Evolutionary conservation across 169 alveolate species (phyloP), one percentile per base, ranked within the genome.

Genomic region (Eimeria sp.): DNA sequence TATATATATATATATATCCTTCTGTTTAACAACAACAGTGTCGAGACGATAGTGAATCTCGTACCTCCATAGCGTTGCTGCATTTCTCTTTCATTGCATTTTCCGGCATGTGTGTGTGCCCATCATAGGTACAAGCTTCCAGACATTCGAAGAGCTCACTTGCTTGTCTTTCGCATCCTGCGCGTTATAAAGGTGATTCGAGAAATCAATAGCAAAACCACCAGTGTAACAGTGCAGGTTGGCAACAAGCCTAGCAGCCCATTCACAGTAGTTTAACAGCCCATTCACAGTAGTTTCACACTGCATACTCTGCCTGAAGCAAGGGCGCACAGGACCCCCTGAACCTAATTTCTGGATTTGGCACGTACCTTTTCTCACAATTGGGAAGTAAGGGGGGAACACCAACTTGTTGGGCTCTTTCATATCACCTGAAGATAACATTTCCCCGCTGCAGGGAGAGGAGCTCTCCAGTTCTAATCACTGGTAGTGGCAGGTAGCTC

Each of bases 381-480:
- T 43, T 30, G 93, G 93, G 45, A 86, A 86, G 61, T 61, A 86
- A n/a, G 93, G 93, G 45, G 93, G 93, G 27, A 86, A 86, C 30
- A 34, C 40, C 61, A 86, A 25, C 57, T 43, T 45, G n/a, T 58
- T 45, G 27, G 57, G 22, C 18, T 5, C 65, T 34, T 43, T 47
- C 93, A 86, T 86, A 63, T 61, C 87, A 45, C 30, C 61, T 18
- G 65, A 20, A 6, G 43, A 22, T 16, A 7, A 49, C 80, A 10
- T 5, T 6, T 76, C 61, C 65, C 22, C 40, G 13, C 63, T 16
- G 65, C 87, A 25, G 61, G 65, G 40, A 63, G 7, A 30, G n/a
- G 80, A 6, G 27, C 3, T 20, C 61, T 61, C 87, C 65, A 45
- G 40, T 4, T 45, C 65, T 45, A 61, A 43, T 25, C 22, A 45